A percentile compares a stretch with the other conserved stretches of the same genome.
These are phyloP conservation scores for Graphiopsis chlorocephala DNA, from an alignment of 2,329 filamentous ascomycete genomes.

Conservation along the genomic window DNA sequence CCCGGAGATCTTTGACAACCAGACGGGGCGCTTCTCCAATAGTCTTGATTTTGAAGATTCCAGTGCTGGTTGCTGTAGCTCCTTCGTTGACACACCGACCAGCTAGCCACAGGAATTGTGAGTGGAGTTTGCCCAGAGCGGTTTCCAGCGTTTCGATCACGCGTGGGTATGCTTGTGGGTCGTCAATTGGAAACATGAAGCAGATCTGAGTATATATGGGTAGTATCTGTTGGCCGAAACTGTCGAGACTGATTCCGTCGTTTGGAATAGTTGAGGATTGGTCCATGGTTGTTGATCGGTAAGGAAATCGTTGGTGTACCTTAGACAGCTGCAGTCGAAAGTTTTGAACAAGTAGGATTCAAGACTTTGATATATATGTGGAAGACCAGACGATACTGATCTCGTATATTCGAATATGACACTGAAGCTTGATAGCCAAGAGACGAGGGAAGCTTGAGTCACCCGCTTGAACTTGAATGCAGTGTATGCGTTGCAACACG, in stretches of 20 bases:
- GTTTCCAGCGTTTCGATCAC: slow-evolving; percentile 22
- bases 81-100: slow-evolving; percentile 44
- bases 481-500: background rate
- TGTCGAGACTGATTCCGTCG: slow-evolving; percentile 33
- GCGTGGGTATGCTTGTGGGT: slow-evolving; percentile 22
- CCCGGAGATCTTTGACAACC: slow-evolving; percentile 44
- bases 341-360: too few species aligned
- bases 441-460: background rate
- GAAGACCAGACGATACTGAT: background rate
- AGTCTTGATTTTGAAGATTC: slow-evolving; percentile 42
- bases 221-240: slow-evolving; percentile 43
- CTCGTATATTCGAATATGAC: background rate
- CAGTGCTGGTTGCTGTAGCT: slow-evolving; percentile 28
- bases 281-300: background rate
- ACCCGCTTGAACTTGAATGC: background rate
- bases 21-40: slow-evolving; percentile 36
- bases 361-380: too few species aligned
- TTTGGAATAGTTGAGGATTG: background rate
- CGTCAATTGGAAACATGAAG: slow-evolving; percentile 38
- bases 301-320: background rate
- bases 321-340: too few species aligned
- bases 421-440: background rate
- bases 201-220: slow-evolving; percentile 49
- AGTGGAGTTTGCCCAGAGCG: slow-evolving; percentile 39
- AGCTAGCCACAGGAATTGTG: slow-evolving; percentile 48